Percentiles rank a stretch among this genome's conserved stretches.
Conservation (phyloP, 768 basidiomycete genomes). For the Naematelia encephala region DNA sequence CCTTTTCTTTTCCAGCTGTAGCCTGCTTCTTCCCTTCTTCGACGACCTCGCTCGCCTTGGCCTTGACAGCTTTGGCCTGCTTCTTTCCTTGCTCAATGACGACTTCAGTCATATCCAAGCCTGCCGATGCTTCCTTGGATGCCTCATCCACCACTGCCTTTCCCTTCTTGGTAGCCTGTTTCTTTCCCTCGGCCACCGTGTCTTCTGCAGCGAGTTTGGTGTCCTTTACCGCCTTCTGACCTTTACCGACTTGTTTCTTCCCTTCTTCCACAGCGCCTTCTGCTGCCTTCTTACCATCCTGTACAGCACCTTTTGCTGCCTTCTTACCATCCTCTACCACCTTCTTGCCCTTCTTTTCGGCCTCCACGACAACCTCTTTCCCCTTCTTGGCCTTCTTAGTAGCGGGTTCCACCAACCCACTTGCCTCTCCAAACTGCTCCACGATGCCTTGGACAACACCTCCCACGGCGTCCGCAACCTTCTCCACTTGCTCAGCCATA, state of each 20-base stretch:
- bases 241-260: background rate
- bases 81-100: slow-evolving; percentile 8
- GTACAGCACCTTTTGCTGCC: slow-evolving; percentile 16
- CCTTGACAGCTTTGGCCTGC: slow-evolving; percentile 18
- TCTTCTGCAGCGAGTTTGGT: background rate
- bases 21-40: too few relatives aligned
- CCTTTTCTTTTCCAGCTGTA: background rate
- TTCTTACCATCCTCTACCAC: slow-evolving; percentile 18
- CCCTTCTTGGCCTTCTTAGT: slow-evolving; percentile 27
- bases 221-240: background rate
- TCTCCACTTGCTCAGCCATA: slow-evolving; percentile 29
- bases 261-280: slow-evolving; percentile 9
- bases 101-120: background rate
- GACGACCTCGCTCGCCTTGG: background rate
- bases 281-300: slow-evolving; percentile 22
- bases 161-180: slow-evolving; percentile 7
- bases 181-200: slow-evolving; percentile 13
- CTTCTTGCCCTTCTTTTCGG: slow-evolving; percentile 11
- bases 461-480: slow-evolving; percentile 29
- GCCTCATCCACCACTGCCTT: background rate
- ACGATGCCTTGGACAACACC: slow-evolving; percentile 25
- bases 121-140: background rate
- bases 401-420: slow-evolving; percentile 18
- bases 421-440: slow-evolving; percentile 31
- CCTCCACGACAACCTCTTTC: slow-evolving; percentile 10